Percentiles rank a stretch among this genome's conserved stretches.
phyloP scores from a whole-genome alignment of 495 filamentous ascomycete genomes.

The Penicillium lividum region DNA sequence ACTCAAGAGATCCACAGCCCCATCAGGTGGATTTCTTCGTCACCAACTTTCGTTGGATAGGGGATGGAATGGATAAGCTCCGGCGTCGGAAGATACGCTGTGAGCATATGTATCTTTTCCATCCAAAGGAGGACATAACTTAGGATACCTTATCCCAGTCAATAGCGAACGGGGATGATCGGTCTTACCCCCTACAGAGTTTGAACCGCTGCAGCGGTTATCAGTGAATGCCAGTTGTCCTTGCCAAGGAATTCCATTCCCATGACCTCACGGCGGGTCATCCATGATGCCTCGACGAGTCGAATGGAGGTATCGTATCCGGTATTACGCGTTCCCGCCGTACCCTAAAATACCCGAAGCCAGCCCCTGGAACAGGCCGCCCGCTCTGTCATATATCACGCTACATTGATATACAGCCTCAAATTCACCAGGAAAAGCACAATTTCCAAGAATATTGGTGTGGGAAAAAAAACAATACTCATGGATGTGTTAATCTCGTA shows the following conservation, averaged over 20 bases:
- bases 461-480: neutral
- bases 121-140: neutral
- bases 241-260: constrained; percentile 16
- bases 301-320: constrained; percentile 13
- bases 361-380: neutral
- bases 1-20: constrained; percentile 16
- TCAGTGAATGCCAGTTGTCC: constrained; percentile 17
- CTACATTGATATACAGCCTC: neutral
- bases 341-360: constrained; percentile 26
- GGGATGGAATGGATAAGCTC: constrained; percentile 11
- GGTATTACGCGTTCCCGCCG: constrained; percentile 8
- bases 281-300: constrained; percentile 27
- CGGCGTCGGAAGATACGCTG: constrained; percentile 9
- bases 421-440: neutral
- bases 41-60: constrained; percentile 7
- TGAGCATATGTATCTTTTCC: neutral
- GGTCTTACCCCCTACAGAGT: neutral
- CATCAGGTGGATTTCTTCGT: constrained; percentile 19
- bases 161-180: neutral
- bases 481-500: neutral
- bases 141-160: neutral
- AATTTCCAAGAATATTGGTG: neutral
- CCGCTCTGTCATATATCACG: neutral
- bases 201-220: neutral
- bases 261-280: constrained; percentile 31